Percentiles rank a stretch among this genome's conserved stretches.
These are phyloP conservation scores for Coniochaeta sp. DNA, from an alignment of 2,329 filamentous ascomycete species.

Conservation along the genomic window DNA sequence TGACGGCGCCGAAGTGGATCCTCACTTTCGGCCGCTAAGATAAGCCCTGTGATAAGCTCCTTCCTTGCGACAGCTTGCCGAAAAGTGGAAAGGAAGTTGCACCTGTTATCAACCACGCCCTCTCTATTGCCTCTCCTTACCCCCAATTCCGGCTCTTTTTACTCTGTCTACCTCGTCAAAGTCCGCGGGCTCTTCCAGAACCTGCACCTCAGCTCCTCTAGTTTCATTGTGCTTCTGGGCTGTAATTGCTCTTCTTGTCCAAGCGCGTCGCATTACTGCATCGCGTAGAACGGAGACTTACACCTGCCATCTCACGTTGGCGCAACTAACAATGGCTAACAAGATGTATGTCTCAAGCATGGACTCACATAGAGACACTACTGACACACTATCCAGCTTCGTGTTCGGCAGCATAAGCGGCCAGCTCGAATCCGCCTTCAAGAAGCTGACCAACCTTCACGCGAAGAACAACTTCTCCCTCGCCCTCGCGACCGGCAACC, in stretches of 20 bases:
- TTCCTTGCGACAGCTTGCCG: background rate
- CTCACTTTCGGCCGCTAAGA: background rate
- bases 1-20: background rate
- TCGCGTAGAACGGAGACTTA: background rate
- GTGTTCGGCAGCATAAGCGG: constrained; percentile 81
- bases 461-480: constrained; percentile 84
- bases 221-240: too few species aligned
- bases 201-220: too few species aligned
- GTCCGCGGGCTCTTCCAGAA: too few species aligned
- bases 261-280: background rate
- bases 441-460: constrained; percentile 74
- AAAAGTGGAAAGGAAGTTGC: background rate
- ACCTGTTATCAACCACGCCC: too few species aligned
- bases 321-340: background rate
- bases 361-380: background rate
- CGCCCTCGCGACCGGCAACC: constrained; percentile 74
- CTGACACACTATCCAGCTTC: constrained; percentile 42
- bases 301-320: background rate
- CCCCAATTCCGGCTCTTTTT: too few species aligned
- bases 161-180: too few species aligned
- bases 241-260: too few species aligned
- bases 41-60: background rate
- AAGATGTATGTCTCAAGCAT: background rate
- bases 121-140: too few species aligned
- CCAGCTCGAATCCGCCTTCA: constrained; percentile 66